Evolutionary conservation across 2,329 filamentous ascomycete genomes (phyloP).

Genomic region (Daldinia sp.): DNA sequence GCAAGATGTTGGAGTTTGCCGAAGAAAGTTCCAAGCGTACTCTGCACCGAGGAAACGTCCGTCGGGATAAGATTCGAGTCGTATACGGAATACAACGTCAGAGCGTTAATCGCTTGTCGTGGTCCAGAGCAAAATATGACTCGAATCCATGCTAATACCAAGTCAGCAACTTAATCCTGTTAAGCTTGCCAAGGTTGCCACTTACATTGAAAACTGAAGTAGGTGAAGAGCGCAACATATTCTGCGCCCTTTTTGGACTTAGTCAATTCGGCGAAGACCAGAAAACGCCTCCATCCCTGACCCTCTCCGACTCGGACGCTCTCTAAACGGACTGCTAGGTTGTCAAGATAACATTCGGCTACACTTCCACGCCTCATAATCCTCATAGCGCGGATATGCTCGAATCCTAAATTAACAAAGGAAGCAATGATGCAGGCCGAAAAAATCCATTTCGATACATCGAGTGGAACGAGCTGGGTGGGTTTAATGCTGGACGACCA

Average conservation of each 20-base stretch:
- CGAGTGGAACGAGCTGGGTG: constrained; percentile 71
- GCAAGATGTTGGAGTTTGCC: constrained; percentile 80
- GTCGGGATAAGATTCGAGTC: constrained; percentile 74
- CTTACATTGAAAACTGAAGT: constrained; percentile 76
- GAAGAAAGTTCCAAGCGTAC: constrained; percentile 78
- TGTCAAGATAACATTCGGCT: constrained; percentile 90
- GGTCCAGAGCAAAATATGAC: constrained; percentile 91
- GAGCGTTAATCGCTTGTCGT: constrained; percentile 86
- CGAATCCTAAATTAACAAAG: constrained; percentile 80
- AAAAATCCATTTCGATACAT: constrained; percentile 93
- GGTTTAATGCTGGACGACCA: constrained; percentile 89
- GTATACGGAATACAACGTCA: constrained; percentile 88
- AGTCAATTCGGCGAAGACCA: constrained; percentile 91
- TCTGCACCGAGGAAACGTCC: constrained; percentile 61
- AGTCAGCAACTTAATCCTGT: constrained; percentile 32
- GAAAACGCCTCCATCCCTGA: constrained; percentile 85
- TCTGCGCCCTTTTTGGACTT: constrained; percentile 91
- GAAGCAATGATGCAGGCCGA: constrained; percentile 90
- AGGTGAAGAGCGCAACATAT: constrained; percentile 89
- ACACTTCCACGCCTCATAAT: constrained; percentile 88
- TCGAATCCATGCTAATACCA: constrained; percentile 76
- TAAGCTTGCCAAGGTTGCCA: constrained; percentile 11
- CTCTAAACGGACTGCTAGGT: constrained; percentile 83
- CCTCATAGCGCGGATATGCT: constrained; percentile 79
- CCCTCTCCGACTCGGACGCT: constrained; percentile 78